Percentiles rank a stretch among this genome's conserved stretches.
These are phyloP conservation scores for Pleodorina starrii DNA, from an alignment of 139 green algal species.

Conservation along the genomic window DNA sequence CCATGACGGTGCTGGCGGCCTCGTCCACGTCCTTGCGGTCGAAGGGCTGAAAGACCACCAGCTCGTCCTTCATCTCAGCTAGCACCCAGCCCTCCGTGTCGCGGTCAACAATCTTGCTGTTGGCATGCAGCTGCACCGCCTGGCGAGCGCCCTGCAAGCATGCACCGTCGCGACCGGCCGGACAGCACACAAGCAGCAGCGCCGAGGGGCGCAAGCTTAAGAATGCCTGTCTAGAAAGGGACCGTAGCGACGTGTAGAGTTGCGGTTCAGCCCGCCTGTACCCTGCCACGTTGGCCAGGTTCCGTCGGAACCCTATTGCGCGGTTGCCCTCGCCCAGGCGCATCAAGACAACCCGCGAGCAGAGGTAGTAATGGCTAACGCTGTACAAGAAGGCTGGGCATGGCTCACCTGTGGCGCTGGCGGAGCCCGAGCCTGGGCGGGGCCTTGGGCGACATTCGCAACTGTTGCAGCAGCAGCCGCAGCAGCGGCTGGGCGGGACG, in stretches of 20 bases:
- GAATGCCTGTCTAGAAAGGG: too few relatives aligned
- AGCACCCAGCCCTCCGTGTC: slow-evolving; percentile 33
- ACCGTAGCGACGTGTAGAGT: too few relatives aligned
- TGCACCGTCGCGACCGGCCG: too few relatives aligned
- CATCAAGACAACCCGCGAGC: too few relatives aligned
- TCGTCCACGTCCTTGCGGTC: slow-evolving; percentile 16
- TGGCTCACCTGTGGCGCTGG: background rate
- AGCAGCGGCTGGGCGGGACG: background rate
- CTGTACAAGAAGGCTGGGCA: too few relatives aligned
- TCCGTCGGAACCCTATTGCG: too few relatives aligned
- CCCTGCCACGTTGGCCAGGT: too few relatives aligned
- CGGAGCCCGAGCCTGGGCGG: slow-evolving; percentile 15
- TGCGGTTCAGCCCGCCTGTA: too few relatives aligned
- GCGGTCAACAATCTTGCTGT: slow-evolving; percentile 27
- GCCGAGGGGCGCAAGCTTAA: too few relatives aligned
- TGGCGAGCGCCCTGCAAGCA: slow-evolving; percentile 14
- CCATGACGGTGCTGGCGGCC: slow-evolving; percentile 19
- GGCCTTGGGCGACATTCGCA: background rate
- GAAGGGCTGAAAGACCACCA: slow-evolving; percentile 39
- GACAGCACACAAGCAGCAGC: too few relatives aligned
- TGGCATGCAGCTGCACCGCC: background rate
- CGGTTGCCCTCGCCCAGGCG: too few relatives aligned
- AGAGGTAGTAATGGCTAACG: too few relatives aligned
- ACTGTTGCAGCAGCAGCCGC: background rate
- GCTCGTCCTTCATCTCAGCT: slow-evolving; percentile 20